Conservation (phyloP, 192 early-diverging fungal genomes). For the Backusella luteola region DNA sequence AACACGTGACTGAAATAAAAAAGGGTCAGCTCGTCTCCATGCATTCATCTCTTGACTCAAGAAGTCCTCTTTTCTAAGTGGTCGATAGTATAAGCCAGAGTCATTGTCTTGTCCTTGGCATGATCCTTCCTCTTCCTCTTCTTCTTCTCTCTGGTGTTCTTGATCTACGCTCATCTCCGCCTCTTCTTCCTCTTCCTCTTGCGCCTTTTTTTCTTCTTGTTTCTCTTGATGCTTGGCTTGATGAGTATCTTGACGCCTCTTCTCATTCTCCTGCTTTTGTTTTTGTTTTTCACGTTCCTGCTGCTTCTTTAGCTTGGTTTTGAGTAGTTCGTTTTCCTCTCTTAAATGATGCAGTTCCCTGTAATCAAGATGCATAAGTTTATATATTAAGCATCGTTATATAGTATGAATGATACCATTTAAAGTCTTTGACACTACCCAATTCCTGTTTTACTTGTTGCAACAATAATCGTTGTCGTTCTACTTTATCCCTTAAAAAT, state of each 20-base stretch:
- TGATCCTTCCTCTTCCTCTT: not conserved
- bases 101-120: not conserved
- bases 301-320: not conserved
- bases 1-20: not conserved
- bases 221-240: not conserved
- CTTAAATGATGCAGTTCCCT: slow-evolving; percentile 1
- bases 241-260: not conserved
- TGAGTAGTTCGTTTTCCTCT: not conserved
- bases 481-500: not conserved
- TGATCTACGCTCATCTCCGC: not conserved
- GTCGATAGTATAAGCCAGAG: not conserved
- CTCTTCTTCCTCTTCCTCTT: not conserved
- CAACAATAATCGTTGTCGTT: not conserved
- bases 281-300: not conserved
- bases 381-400: too few relatives aligned
- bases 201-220: not conserved
- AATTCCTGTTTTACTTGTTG: not conserved
- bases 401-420: not conserved
- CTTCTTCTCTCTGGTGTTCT: not conserved
- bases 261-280: not conserved
- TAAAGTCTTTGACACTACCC: not conserved
- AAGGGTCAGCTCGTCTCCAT: not conserved
- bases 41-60: not conserved
- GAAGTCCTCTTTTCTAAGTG: not conserved
- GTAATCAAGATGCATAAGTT: too few relatives aligned